Evolutionary conservation across 345 rosid species (phyloP).

Genomic region (Eucalyptus regnans): DNA sequence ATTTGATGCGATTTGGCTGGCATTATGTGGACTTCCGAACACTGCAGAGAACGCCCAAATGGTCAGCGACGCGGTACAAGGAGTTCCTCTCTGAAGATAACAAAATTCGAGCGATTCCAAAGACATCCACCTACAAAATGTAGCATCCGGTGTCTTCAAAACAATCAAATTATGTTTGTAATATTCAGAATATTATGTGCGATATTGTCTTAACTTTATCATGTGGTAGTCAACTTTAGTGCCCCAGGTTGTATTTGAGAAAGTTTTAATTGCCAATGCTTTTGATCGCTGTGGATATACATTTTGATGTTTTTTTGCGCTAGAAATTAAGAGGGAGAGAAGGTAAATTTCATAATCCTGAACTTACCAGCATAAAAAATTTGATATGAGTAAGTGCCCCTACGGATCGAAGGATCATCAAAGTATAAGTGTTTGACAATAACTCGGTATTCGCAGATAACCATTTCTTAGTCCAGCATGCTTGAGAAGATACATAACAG

Average conservation of each 20-base stretch:
- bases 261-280: not conserved
- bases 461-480: not conserved
- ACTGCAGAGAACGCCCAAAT: not conserved
- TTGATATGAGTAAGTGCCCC: not conserved
- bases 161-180: not conserved
- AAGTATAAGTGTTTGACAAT: not conserved
- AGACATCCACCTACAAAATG: not conserved
- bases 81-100: not conserved
- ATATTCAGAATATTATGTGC: too few relatives aligned
- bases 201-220: too few relatives aligned
- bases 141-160: not conserved
- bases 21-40: not conserved
- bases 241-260: not conserved
- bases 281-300: not conserved
- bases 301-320: not conserved
- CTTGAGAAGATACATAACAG: not conserved
- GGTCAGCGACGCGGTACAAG: not conserved
- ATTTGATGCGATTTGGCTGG: not conserved
- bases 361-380: too few relatives aligned
- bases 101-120: not conserved
- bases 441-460: not conserved
- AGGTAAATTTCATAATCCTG: too few relatives aligned
- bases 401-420: not conserved
- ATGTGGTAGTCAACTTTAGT: not conserved
- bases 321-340: too few relatives aligned